Evolutionary conservation across 306 rosid genomes (phyloP).

Genomic region (Cucumis sativus): Cucumber_9930_V3 NC_026658.2:2107501-2108000

Average conservation of each 20-base stretch:
- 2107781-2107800: conserved; percentile 58
- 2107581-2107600: conserved; percentile 56
- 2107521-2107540: conserved; percentile 56
- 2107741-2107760: conserved; percentile 53
- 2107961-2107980: conserved; percentile 42
- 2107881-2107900: conserved; percentile 51
- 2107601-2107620: conserved; percentile 50
- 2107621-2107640: conserved; percentile 85
- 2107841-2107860: conserved; percentile 30
- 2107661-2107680: conserved; percentile 54
- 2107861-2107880: conserved; percentile 36
- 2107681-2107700: conserved; percentile 57
- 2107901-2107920: conserved; percentile 46
- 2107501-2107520: conserved; percentile 69
- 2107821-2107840: conserved; percentile 49
- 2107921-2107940: conserved; percentile 34
- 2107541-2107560: conserved; percentile 40
- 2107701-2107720: conserved; percentile 42
- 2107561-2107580: conserved; percentile 54
- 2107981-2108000: conserved; percentile 54
- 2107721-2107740: conserved; percentile 45
- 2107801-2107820: conserved; percentile 70
- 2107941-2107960: conserved; percentile 39
- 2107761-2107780: conserved; percentile 46
- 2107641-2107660: conserved; percentile 41